Evolutionary conservation across 2,329 filamentous ascomycete species (phyloP).

Genomic region (Stemphylium lycopersici): DNA sequence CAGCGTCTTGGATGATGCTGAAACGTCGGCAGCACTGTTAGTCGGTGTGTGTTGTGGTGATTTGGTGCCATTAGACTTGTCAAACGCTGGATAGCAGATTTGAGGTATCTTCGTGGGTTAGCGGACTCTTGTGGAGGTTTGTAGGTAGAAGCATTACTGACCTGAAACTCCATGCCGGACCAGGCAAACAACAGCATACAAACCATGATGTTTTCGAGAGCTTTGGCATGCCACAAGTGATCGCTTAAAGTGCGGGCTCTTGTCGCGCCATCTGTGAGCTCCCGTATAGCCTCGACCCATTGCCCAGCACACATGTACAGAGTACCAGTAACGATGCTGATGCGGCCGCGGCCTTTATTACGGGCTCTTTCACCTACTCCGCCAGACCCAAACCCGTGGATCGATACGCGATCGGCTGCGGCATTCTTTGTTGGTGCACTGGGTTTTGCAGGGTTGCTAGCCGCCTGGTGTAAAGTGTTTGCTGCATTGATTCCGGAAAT

Average conservation of each 20-base stretch:
- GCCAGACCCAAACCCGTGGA: constrained; percentile 67
- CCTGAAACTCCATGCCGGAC: constrained; percentile 80
- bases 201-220: constrained; percentile 83
- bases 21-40: constrained; percentile 47
- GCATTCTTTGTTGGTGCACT: constrained; percentile 59
- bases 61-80: constrained; percentile 55
- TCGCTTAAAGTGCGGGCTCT: constrained; percentile 82
- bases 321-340: constrained; percentile 79
- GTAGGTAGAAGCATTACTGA: constrained; percentile 48
- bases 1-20: constrained; percentile 53
- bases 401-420: constrained; percentile 66
- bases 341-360: constrained; percentile 79
- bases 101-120: constrained; percentile 55
- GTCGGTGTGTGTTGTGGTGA: constrained; percentile 50
- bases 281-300: constrained; percentile 86
- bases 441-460: constrained; percentile 32
- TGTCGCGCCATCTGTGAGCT: constrained; percentile 79
- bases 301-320: constrained; percentile 87
- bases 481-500: constrained; percentile 45
- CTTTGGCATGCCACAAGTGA: constrained; percentile 97
- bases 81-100: constrained; percentile 58
- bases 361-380: constrained; percentile 78
- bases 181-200: constrained; percentile 84
- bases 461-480: constrained; percentile 51
- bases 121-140: neutral